Evolutionary conservation across 345 rosid species (phyloP), one percentile per base, ranked within the genome.

Genomic region (Durio zibethinus): DNA sequence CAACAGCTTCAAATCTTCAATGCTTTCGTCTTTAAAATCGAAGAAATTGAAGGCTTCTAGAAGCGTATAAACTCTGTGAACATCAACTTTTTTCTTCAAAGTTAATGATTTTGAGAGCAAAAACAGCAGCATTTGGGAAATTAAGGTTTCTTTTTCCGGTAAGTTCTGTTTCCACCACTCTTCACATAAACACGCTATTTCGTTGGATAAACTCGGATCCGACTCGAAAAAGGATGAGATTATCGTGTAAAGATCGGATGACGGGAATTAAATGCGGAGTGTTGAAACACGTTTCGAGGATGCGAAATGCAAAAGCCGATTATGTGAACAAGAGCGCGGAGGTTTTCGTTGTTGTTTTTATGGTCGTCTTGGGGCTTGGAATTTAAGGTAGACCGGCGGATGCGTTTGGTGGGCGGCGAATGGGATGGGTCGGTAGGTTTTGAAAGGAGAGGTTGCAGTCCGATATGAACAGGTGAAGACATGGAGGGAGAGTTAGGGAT

Each of bases 1-100:
- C 78, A 96, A 72, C 83, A 86, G 77, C 79, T 91, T 90, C 82
- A 96, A 82, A 71, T 96, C 98, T 75, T 89, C 97, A 31, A 91
- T 96, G 74, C 97, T 96, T 76, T 90, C 92, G 62, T 96, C 99
- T 40, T 93, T 93, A 5, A 92, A 96, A 77, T 96, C 99, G 18
- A 96, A 92, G 80, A 88, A 60, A 21, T 82, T 50, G 66, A 96
- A 93, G 5, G 93, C 98, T 21, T 93, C 97, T 2, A 97, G 93
- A 0, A 96, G 83, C 36, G 84, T 77, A 72, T 92, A 91, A 16
- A 93, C 97, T 52, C 92, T 84, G 78, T 88, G 93, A 18, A 93
- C 90, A 73, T 96, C 97, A 42, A 90, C 89, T 79, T 93, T 96
- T 93, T 89, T 92, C 85, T 92, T 92, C 86, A 88, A 59, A 1